Evolutionary conservation across 176 grass and related monocot genomes (phyloP).

Genomic region (Musa schizocarpa): DNA sequence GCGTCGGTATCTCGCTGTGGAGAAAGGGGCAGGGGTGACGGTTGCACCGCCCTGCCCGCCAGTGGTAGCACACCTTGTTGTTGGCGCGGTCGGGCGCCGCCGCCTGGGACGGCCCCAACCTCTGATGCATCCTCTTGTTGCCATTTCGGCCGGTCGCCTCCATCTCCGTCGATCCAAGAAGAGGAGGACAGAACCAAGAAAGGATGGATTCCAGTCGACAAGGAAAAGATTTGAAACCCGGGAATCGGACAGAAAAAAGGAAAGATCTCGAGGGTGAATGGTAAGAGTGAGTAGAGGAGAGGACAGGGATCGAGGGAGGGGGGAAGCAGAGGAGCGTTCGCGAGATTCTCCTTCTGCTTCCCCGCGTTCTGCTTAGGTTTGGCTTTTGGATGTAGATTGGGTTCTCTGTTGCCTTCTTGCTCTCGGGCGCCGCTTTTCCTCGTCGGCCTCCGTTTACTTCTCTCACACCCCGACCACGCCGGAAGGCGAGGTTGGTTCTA

Average conservation of each 20-base stretch:
- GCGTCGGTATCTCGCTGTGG: constrained; percentile 55
- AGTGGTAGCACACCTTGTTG: constrained; percentile 79
- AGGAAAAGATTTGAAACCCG: too few relatives aligned
- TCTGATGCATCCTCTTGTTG: constrained; percentile 51
- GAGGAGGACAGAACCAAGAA: not conserved
- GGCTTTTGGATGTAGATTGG: too few relatives aligned
- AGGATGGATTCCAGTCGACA: too few relatives aligned
- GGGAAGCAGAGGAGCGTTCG: not conserved
- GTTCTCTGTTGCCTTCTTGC: too few relatives aligned
- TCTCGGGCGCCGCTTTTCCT: too few relatives aligned
- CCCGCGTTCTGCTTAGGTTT: not conserved
- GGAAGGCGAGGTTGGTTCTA: too few relatives aligned
- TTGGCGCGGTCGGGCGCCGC: constrained; percentile 14
- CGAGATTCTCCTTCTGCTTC: not conserved
- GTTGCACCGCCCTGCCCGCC: constrained; percentile 80
- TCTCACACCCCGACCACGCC: too few relatives aligned
- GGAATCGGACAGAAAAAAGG: too few relatives aligned
- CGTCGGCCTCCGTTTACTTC: too few relatives aligned
- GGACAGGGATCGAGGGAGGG: not conserved
- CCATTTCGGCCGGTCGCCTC: constrained; percentile 46
- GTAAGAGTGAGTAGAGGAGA: not conserved
- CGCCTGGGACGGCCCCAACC: constrained; percentile 27
- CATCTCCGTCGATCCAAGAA: constrained; percentile 36
- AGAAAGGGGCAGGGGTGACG: constrained; percentile 85
- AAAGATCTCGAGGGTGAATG: not conserved